Base-by-base conservation (phyloP, 2,329 filamentous ascomycete species). In the Aspergillus sp. region DNA sequence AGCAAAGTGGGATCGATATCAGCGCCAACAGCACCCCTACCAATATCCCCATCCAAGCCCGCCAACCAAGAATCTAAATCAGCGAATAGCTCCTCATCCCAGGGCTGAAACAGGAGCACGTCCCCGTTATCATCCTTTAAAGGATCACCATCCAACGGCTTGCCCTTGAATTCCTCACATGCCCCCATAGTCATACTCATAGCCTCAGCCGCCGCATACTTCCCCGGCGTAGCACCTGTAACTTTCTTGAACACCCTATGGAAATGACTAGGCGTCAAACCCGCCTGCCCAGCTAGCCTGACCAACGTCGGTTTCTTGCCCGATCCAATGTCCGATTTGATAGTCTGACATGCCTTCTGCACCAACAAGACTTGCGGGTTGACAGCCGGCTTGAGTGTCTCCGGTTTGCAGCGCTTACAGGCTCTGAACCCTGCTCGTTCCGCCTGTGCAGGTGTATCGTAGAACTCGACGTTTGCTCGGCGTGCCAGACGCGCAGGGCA, bases 401-500 rank as follows among this genome's bases (percentile, higher is more conserved):
- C 73, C 23, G 83, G 81, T 56, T 77, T 78, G 68, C 83, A 86
- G 55, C 83, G 77, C 69, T 84, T 84, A 71, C 84, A 86, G 0
- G 82, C 70, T 39, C 82, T 75, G 64, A 81, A 85, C 1, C 83
- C 83, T 15, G 76, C 77, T 11, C 70, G 67, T 62, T 79, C 76
- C 9, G 83, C 84, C 57, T 81, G 73, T 2, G 68, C 61, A 1
- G 78, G 68, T 1, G 76, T 79, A 49, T 80, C 76, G 69, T 77
- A 83, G 69, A 84, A 86, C 33, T 75, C 71, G 33, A 90, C 76
- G 19, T 83, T 82, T 11, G 83, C 78, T n/a, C 83, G 77, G 2
- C 79, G 76, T 2, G 83, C 81, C 14, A 90, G 79, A n/a, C 85
- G 81, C 3, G 82, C 80, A 1, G 79, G 75, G 56, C 83, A 86